Percentiles rank a stretch among this genome's conserved stretches.
These are phyloP conservation scores for Carnegiea gigantea DNA, from an alignment of 179 eudicot genomes.

Conservation along the genomic window DNA sequence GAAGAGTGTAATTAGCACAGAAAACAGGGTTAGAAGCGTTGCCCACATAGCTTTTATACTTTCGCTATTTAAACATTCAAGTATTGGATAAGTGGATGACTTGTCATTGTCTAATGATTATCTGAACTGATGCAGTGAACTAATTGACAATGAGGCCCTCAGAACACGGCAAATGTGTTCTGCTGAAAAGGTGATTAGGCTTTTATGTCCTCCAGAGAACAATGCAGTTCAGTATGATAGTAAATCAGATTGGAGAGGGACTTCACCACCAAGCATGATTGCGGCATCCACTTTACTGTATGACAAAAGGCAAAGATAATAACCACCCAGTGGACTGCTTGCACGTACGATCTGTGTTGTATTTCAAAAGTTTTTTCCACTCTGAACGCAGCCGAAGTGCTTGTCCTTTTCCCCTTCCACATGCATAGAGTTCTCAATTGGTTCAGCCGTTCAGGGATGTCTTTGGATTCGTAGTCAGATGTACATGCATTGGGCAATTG, in stretches of 20 bases:
- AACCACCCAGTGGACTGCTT: too few species aligned
- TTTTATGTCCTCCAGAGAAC: conserved; percentile 44
- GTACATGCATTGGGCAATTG: too few species aligned
- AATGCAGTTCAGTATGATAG: conserved; percentile 18
- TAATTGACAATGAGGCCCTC: conserved; percentile 47
- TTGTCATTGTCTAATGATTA: not conserved
- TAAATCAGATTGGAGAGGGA: conserved; percentile 12
- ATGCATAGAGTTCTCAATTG: too few species aligned
- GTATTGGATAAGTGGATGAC: not conserved
- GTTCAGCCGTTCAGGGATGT: too few species aligned
- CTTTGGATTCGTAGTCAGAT: too few species aligned
- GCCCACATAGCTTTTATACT: not conserved
- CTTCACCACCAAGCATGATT: conserved; percentile 59
- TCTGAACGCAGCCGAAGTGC: too few species aligned
- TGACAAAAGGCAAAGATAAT: conserved; percentile 18
- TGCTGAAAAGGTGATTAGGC: conserved; percentile 56
- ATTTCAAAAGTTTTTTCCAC: too few species aligned
- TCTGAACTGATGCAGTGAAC: conserved; percentile 46
- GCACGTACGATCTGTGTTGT: too few species aligned
- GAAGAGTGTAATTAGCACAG: too few species aligned
- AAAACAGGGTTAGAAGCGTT: not conserved
- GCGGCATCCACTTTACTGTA: conserved; percentile 73
- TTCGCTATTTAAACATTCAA: too few species aligned
- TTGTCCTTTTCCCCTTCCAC: too few species aligned
- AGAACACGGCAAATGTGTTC: conserved; percentile 52